Percentiles rank a stretch among this genome's conserved stretches.
phyloP scores from a whole-genome alignment of 2,329 filamentous ascomycete genomes.

The Scytalidium sp. region DNA sequence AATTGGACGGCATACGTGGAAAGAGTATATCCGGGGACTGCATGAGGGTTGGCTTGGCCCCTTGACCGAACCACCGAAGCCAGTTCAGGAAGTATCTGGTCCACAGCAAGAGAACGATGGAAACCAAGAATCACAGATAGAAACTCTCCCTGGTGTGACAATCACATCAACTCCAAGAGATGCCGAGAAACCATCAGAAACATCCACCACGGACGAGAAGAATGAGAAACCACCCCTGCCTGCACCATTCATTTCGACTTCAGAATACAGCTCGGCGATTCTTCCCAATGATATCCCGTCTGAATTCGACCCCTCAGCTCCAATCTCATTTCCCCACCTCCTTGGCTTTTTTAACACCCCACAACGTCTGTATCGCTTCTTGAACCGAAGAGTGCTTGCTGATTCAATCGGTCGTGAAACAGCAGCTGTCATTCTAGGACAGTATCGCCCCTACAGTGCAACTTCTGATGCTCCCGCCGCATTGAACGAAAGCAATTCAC shows the following conservation, averaged over 20 bases:
- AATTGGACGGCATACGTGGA: slow-evolving; percentile 91
- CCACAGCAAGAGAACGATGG: slow-evolving; percentile 18
- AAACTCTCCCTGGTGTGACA: slow-evolving; percentile 20
- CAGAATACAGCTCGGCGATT: slow-evolving; percentile 65
- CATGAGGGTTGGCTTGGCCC: slow-evolving; percentile 97
- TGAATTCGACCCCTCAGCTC: slow-evolving; percentile 68
- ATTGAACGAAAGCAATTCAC: not conserved
- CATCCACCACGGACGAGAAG: slow-evolving; percentile 42
- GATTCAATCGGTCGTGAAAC: slow-evolving; percentile 86
- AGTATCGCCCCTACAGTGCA: slow-evolving; percentile 42
- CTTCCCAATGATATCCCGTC: slow-evolving; percentile 65
- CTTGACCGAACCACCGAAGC: slow-evolving; percentile 56
- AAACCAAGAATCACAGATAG: slow-evolving; percentile 17
- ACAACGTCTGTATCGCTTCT: slow-evolving; percentile 79
- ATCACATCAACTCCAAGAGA: slow-evolving; percentile 25
- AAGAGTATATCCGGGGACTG: slow-evolving; percentile 89
- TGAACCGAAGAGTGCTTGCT: slow-evolving; percentile 80
- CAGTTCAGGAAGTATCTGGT: slow-evolving; percentile 20
- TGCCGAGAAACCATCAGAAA: slow-evolving; percentile 9
- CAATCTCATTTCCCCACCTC: slow-evolving; percentile 81
- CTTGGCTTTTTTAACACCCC: slow-evolving; percentile 92
- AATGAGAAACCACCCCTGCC: slow-evolving; percentile 59
- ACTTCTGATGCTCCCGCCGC: slow-evolving; percentile 35
- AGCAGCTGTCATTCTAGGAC: slow-evolving; percentile 74
- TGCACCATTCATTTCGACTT: slow-evolving; percentile 69